Evolutionary conservation across 2,329 filamentous ascomycete genomes (phyloP).

Genomic region (Dothidotthia symphoricarpi): DNA sequence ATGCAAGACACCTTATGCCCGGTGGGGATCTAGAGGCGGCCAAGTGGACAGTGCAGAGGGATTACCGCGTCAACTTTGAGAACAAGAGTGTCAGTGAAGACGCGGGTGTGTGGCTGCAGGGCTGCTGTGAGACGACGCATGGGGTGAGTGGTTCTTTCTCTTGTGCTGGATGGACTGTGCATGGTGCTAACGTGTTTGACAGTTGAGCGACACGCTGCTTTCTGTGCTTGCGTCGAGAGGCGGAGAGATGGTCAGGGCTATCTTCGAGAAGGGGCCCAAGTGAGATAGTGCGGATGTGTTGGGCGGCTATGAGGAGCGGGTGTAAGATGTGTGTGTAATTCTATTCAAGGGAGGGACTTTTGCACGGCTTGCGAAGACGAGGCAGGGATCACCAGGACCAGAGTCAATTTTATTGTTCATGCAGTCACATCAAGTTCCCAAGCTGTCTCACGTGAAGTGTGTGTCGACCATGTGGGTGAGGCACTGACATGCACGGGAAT

Average conservation of each 20-base stretch:
- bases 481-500: too few species aligned
- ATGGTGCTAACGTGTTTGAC: slow-evolving; percentile 5
- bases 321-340: background rate
- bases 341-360: too few species aligned
- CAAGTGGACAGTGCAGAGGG: slow-evolving; percentile 67
- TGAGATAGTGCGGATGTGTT: slow-evolving; percentile 29
- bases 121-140: slow-evolving; percentile 89
- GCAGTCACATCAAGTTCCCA: too few species aligned
- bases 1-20: slow-evolving; percentile 64
- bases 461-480: too few species aligned
- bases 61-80: slow-evolving; percentile 76
- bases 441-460: too few species aligned
- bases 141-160: slow-evolving; percentile 62
- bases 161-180: background rate
- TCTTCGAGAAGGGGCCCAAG: slow-evolving; percentile 56
- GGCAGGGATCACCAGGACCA: too few species aligned
- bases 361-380: too few species aligned
- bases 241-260: slow-evolving; percentile 73
- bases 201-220: slow-evolving; percentile 78
- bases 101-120: slow-evolving; percentile 87
- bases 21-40: slow-evolving; percentile 44
- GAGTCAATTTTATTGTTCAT: too few species aligned
- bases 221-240: slow-evolving; percentile 74
- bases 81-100: slow-evolving; percentile 65
- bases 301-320: slow-evolving; percentile 20